phyloP scores from a whole-genome alignment of 2,329 filamentous ascomycete genomes.

The Xylariaceae sp. region DNA sequence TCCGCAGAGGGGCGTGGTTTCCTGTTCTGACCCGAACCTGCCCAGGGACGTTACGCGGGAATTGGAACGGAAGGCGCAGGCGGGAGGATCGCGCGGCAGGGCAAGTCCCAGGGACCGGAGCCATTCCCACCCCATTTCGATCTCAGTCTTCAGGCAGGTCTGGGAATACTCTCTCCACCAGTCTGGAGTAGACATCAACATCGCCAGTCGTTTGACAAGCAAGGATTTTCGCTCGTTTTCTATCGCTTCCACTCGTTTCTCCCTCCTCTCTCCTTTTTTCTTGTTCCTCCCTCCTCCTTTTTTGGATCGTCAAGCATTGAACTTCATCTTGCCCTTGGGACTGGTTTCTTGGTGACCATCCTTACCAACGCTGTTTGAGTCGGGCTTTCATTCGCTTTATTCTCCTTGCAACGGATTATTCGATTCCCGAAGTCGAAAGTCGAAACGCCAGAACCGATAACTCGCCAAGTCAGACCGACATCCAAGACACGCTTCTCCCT shows the following conservation, averaged over 20 bases:
- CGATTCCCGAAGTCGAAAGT: not conserved
- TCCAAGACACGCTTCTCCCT: too few species aligned
- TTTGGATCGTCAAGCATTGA: slow-evolving; percentile 44
- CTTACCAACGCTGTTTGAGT: slow-evolving; percentile 22
- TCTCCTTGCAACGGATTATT: slow-evolving; percentile 23
- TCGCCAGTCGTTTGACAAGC: slow-evolving; percentile 11
- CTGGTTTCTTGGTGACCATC: slow-evolving; percentile 31
- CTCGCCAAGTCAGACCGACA: too few species aligned
- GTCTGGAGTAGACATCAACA: slow-evolving; percentile 16
- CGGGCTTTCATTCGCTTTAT: slow-evolving; percentile 23
- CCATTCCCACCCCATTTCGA: not conserved
- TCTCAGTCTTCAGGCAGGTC: not conserved
- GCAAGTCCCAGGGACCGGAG: too few species aligned
- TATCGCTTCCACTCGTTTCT: slow-evolving; percentile 9
- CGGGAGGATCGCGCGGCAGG: too few species aligned
- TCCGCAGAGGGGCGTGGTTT: too few species aligned
- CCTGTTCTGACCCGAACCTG: too few species aligned
- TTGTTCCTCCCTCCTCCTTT: slow-evolving; percentile 40
- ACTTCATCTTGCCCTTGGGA: slow-evolving; percentile 21
- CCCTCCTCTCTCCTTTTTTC: slow-evolving; percentile 24
- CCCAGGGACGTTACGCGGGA: too few species aligned
- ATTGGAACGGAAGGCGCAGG: too few species aligned
- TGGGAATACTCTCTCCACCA: not conserved
- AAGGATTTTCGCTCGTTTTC: slow-evolving; percentile 11
- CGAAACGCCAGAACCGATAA: not conserved